Conservation (phyloP, 139 green algal genomes). For the Desmodesmus armatus region DNA sequence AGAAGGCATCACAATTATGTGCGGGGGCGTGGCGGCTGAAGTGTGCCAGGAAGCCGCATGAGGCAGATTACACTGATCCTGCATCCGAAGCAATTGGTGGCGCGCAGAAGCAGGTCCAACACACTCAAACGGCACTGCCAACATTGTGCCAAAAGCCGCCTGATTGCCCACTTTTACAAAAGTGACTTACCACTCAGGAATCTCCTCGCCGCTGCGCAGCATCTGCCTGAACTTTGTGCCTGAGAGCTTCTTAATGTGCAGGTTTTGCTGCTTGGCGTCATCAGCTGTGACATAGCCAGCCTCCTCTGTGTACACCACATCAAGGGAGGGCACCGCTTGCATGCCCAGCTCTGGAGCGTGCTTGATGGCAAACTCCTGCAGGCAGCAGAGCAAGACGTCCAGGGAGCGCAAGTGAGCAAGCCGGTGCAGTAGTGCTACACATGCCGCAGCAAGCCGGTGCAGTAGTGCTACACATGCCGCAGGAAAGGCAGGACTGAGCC, state of each 20-base stretch:
- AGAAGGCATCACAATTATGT: background rate
- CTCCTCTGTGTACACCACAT: constrained; percentile 90
- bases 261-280: constrained; percentile 75
- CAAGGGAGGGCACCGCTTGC: constrained; percentile 85
- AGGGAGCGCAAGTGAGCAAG: too few relatives aligned
- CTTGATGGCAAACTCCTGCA: constrained; percentile 64
- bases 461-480: too few relatives aligned
- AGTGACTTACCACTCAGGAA: constrained; percentile 97
- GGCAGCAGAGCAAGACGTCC: background rate
- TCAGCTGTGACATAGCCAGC: constrained; percentile 86
- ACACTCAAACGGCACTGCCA: background rate
- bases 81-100: background rate
- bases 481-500: too few relatives aligned
- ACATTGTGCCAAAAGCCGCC: background rate
- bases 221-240: constrained; percentile 96
- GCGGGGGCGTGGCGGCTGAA: too few relatives aligned
- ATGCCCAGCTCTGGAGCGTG: constrained; percentile 84
- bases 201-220: constrained; percentile 89
- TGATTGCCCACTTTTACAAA: constrained; percentile 81
- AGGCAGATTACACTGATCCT: too few relatives aligned
- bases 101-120: background rate
- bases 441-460: too few relatives aligned
- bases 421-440: too few relatives aligned
- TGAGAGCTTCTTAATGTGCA: constrained; percentile 88
- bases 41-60: too few relatives aligned